Base-by-base conservation (phyloP, 106 monocot genomes). In the Triglochin maritima region DNA sequence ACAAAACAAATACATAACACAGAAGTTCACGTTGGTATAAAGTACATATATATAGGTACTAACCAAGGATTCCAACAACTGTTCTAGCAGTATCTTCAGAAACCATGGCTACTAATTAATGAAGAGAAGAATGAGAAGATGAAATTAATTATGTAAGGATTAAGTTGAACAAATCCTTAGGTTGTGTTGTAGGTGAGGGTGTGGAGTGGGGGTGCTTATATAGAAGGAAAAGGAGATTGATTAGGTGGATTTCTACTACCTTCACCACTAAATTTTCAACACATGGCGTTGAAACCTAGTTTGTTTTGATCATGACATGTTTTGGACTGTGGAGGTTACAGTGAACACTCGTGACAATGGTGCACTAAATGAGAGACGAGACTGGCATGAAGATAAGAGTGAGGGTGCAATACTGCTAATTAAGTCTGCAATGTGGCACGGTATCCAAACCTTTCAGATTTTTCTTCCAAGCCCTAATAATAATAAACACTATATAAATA, bases 1-100 rank as follows among this genome's bases (percentile, higher is more conserved):
- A n/a, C 58, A 58, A n/a, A 5, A 9, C 6, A 10, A 52, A 49
- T 44, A 49, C 4, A 10, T 16, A 17, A 15, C 29, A 56, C 56
- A 5, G 11, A 47, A 57, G 7, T 17, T 48, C 48, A 29, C 1
- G 29, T 29, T 15, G 15, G 6, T 17, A 1, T 64, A 54, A 54
- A 4, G 4, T 12, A n/a, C 52, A 46, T 65, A 59, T 49, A n/a
- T n/a, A 16, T 8, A 59, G 17, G 10, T 43, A 7, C 43, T 9
- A 59, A 83, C 83, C 83, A 61, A 76, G 0, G 66, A 83, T 77
- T 45, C 83, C 83, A 50, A 83, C 79, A 0, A 49, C 47, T 10
- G 79, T 83, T 46, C 83, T 71, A 14, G 69, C 69, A 6, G 72
- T 63, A 14, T 83, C 83, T 2, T 69, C 62, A 2, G 83, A 73